Base-by-base conservation (phyloP, 805 yeast genomes). In the Barnettozyma sucrosica region DNA sequence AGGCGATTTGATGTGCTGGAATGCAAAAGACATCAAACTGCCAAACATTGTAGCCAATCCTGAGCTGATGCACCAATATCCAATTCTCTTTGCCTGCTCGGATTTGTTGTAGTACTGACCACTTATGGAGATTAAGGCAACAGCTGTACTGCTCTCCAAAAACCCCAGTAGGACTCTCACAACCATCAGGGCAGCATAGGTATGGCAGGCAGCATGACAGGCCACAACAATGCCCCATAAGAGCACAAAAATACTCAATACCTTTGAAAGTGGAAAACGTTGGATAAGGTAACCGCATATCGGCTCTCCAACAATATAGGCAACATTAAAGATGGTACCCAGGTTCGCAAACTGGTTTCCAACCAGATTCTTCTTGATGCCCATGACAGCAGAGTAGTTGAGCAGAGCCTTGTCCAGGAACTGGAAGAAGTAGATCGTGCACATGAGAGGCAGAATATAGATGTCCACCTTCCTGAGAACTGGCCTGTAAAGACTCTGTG, bases 311-410 rank as follows among this genome's bases (percentile, higher is more conserved):
- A 74, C 67, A 38, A 77, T 75, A 46, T 74, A 76, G 1, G 80
- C 70, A 24, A 70, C 77, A 47, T 75, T 74, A 49, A 75, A 70
- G n/a, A 77, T 75, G 3, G 83, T 76, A 26, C 76, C 73, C 39
- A 77, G 60, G 53, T 76, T 70, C 20, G 78, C 70, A 55, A 71
- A 78, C 45, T 79, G 72, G 43, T 76, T 67, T n/a, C 72, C 69
- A 33, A 60, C 61, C 51, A 77, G 64, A 55, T 76, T 68, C 3
- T 66, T 57, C 56, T 73, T 76, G 56, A 80, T 76, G 1, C 84
- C 84, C 84, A 80, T 79, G 0, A 80, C 79, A 2, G 81, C 81
- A 5, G 85, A 77, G 56, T 79, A 80, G 51, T 79, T 78, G 37
- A 76, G 61, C 38, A 79, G 61, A 3, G 77, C 68, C 52, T 79